Conservation (phyloP, 2,329 filamentous ascomycete species). For the Pseudocercospora cruenta region DNA sequence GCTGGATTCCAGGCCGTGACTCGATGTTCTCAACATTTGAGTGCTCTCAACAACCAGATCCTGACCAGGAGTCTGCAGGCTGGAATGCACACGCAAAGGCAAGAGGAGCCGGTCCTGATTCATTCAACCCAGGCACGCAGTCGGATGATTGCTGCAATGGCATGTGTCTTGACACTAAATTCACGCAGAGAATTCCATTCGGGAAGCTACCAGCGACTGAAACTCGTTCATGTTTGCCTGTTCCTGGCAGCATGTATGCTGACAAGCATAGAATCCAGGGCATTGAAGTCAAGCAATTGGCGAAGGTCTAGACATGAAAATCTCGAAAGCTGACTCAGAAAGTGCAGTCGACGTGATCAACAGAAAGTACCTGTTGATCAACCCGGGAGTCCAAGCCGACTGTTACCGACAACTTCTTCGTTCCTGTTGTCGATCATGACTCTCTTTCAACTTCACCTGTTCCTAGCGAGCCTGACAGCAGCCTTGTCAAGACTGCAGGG, state of each 20-base stretch:
- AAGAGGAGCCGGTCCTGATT: background rate
- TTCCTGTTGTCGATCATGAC: background rate
- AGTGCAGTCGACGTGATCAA: background rate
- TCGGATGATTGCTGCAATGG: background rate
- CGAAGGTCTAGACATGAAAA: background rate
- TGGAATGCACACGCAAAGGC: background rate
- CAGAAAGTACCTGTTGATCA: background rate
- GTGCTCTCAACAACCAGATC: background rate
- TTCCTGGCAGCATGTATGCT: background rate
- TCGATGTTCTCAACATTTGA: background rate
- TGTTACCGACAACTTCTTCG: background rate
- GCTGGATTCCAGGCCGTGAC: background rate
- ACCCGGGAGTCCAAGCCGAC: background rate
- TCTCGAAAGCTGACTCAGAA: constrained; percentile 3
- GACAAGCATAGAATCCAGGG: background rate
- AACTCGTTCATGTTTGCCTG: background rate
- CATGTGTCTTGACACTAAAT: background rate
- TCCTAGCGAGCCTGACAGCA: background rate
- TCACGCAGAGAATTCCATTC: background rate
- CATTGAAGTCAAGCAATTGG: background rate
- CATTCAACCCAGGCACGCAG: background rate
- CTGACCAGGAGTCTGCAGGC: background rate
- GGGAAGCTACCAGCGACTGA: background rate
- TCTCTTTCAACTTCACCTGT: background rate
- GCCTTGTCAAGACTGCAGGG: background rate